Evolutionary conservation across 495 filamentous ascomycete genomes (phyloP), one percentile per base, ranked within the genome.

Genomic region (Oidiodendron maius): DNA sequence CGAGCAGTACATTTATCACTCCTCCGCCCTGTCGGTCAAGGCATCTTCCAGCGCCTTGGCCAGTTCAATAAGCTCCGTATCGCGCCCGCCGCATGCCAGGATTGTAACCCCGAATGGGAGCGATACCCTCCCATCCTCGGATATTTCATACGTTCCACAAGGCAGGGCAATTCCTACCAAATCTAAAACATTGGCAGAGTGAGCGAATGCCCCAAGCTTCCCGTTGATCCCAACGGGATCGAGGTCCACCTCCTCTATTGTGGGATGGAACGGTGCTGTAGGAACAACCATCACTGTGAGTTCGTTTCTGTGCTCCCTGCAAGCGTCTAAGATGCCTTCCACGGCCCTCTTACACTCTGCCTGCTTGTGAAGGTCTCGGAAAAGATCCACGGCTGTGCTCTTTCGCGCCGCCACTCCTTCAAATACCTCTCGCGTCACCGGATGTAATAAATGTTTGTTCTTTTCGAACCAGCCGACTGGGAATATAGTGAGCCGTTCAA

Each of bases 71-170:
- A 78, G 61, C 57, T 74, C 71, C 18, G 65, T 69, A 65, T 83
- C 80, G 49, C 62, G 65, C 22, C 79, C 74, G 26, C 64, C 62
- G 2, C 69, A 71, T 2, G 70, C 74, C 16, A 84, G 59, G 15
- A 85, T 64, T 1, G 81, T 85, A 4, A 84, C 73, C n/a, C 78
- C 77, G 62, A 85, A 85, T 2, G 81, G 81, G 49, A 84, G 58
- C 68, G 22, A 16, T 39, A 4, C 21, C 47, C 26, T 24, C 25
- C 52, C 51, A 4, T 3, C 9, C 37, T 53, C 59, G 34, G 48
- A 61, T 48, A 50, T 52, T 18, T 46, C 37, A 47, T 57, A 57
- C 1, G 45, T 50, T 0, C 75, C 74, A 5, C 77, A 77, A 15
- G 76, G 76, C 25, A 84, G 64, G 15, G 76, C 74, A 37, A 79